Base-by-base conservation (phyloP, 2,329 filamentous ascomycete genomes). In the Talaromyces atroroseus region DNA sequence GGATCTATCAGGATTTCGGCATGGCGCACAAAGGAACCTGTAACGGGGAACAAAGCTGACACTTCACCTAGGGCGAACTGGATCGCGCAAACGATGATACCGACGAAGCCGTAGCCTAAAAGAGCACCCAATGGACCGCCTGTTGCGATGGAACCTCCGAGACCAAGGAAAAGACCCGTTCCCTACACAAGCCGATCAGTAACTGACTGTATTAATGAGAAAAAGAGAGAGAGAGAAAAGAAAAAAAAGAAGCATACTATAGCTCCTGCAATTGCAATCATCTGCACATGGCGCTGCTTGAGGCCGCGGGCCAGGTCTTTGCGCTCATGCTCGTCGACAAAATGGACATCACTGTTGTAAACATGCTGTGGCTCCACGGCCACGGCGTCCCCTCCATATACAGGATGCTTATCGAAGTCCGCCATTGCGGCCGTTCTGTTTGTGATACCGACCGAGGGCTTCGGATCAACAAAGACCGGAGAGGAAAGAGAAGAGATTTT, bases 31-130 rank as follows among this genome's bases (percentile, higher is more conserved):
- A 80, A 79, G 0, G 71, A 75, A 48, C 80, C 73, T 5, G 63
- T 74, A 53, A 83, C 71, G 5, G 81, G 82, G 23, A 83, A 72
- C 57, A 80, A 82, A 5, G 80, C 76, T 52, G 77, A 78, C 77
- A 84, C 82, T 68, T 84, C 82, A 52, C 79, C 81, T 26, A 84
- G 62, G n/a, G 54, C 77, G 54, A 79, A 76, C 49, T 80, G 76
- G 5, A 81, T 78, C 4, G 75, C 72, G 59, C 76, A 79, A 1
- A 80, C 77, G 10, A 81, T 70, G 1, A 76, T 52, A 1, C 80
- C 79, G 18, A 81, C 73, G 44, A 80, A 76, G 2, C 76, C 66
- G 59, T 81, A 82, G 12, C 78, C 80, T 3, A 83, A 67, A 0
- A 82, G 68, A 20, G 80, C 73, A 21, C 78, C 78, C 0, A 80